Conservation (phyloP, 805 yeast species). For the Candida morakotiae region DNA sequence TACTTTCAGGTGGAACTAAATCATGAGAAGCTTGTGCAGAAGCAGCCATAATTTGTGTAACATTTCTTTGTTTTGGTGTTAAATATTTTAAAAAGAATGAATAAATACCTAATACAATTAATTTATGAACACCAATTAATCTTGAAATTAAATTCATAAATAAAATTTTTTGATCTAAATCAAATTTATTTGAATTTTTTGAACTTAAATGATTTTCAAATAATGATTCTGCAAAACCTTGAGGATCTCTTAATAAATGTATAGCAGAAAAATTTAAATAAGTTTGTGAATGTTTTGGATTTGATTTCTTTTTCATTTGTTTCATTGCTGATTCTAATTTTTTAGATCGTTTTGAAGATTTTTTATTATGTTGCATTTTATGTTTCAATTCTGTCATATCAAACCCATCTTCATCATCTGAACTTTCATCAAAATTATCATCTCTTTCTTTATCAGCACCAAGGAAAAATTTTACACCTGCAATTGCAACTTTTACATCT, state of each 20-base stretch:
- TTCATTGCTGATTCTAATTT: constrained; percentile 74
- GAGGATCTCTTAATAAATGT: constrained; percentile 93
- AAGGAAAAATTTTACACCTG: constrained; percentile 87
- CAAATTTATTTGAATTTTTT: constrained; percentile 65
- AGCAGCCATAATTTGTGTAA: constrained; percentile 95
- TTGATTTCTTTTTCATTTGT: constrained; percentile 58
- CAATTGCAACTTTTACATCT: constrained; percentile 79
- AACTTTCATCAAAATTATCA: constrained; percentile 69
- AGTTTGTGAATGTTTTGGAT: constrained; percentile 52
- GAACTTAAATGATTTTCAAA: constrained; percentile 69
- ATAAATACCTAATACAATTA: constrained; percentile 85
- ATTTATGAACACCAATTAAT: constrained; percentile 89
- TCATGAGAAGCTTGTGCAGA: constrained; percentile 96
- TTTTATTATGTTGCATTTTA: constrained; percentile 78
- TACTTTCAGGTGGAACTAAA: constrained; percentile 92
- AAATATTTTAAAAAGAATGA: constrained; percentile 84
- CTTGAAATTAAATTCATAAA: constrained; percentile 86
- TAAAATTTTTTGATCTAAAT: constrained; percentile 83
- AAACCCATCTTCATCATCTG: constrained; percentile 68
- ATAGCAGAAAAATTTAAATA: constrained; percentile 91
- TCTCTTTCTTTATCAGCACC: constrained; percentile 96
- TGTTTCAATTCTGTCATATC: constrained; percentile 76
- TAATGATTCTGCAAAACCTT: constrained; percentile 89
- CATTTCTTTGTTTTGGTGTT: constrained; percentile 92
- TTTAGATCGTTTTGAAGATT: constrained; percentile 72